These are phyloP conservation scores for Cordyceps javanica DNA, from an alignment of 2,329 filamentous ascomycete genomes.

Conservation along the genomic window DNA sequence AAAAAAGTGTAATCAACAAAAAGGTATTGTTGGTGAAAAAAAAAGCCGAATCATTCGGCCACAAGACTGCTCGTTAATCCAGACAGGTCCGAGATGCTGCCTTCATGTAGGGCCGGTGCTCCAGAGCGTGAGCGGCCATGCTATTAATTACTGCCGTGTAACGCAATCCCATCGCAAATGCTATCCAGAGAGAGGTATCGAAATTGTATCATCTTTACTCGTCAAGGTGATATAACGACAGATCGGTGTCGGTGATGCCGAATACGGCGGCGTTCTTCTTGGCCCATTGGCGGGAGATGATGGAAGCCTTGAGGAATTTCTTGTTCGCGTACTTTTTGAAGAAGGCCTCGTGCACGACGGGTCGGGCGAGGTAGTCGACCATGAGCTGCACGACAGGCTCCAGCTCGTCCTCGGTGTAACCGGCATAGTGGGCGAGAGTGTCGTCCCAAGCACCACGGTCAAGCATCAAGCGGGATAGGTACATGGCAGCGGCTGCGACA, in stretches of 20 bases:
- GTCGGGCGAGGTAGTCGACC: slow-evolving; percentile 91
- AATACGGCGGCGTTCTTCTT: slow-evolving; percentile 66
- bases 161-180: slow-evolving; percentile 25
- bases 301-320: slow-evolving; percentile 96
- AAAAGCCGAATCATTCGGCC: slow-evolving; percentile 19
- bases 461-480: slow-evolving; percentile 82
- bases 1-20: slow-evolving; percentile 26
- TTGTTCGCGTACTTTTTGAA: slow-evolving; percentile 99
- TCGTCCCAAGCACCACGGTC: slow-evolving; percentile 89
- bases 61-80: slow-evolving; percentile 23
- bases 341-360: slow-evolving; percentile 91
- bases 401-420: slow-evolving; percentile 89
- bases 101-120: slow-evolving; percentile 9
- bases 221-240: slow-evolving; percentile 44
- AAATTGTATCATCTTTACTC: slow-evolving; percentile 14
- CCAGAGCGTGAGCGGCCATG: slow-evolving; percentile 13
- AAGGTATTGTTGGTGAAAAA: slow-evolving; percentile 21
- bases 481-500: slow-evolving; percentile 90
- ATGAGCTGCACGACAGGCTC: slow-evolving; percentile 88
- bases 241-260: slow-evolving; percentile 44
- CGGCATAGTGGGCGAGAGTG: slow-evolving; percentile 83
- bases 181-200: slow-evolving; percentile 13
- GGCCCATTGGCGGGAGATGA: slow-evolving; percentile 87
- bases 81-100: slow-evolving; percentile 17
- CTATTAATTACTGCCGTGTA: slow-evolving; percentile 29